Percentiles rank a stretch among this genome's conserved stretches.
Evolutionary conservation across 2,329 filamentous ascomycete genomes (phyloP).

Genomic region (Tolypocladium ophioglossoides): DNA sequence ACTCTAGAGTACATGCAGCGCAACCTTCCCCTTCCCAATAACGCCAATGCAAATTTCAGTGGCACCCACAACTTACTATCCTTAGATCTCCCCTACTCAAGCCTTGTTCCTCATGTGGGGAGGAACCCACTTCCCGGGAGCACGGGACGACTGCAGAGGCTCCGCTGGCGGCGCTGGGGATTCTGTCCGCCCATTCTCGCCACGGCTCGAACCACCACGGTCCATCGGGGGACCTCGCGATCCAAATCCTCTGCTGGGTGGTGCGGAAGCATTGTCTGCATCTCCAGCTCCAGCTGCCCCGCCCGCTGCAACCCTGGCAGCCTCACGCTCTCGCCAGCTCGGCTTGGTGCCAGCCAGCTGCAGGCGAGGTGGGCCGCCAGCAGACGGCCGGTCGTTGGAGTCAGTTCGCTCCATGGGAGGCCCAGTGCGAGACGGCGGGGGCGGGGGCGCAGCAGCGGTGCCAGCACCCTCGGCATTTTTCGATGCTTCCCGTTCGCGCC

Average conservation of each 20-base stretch:
- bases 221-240: conserved; percentile 30
- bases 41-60: conserved; percentile 25
- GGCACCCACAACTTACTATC: conserved; percentile 4
- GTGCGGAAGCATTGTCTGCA: conserved; percentile 33
- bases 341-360: conserved; percentile 50
- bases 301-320: conserved; percentile 29
- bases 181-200: conserved; percentile 27
- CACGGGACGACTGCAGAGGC: conserved; percentile 40
- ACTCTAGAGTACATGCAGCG: conserved; percentile 26
- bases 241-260: conserved; percentile 26
- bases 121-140: conserved; percentile 50
- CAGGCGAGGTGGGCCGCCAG: conserved; percentile 48
- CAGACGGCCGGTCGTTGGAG: conserved; percentile 30
- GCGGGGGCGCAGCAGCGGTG: conserved; percentile 12
- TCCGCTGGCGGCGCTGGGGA: conserved; percentile 35
- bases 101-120: conserved; percentile 27
- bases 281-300: conserved; percentile 20
- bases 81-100: conserved; percentile 6
- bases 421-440: conserved; percentile 16
- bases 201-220: conserved; percentile 31
- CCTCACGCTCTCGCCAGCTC: conserved; percentile 66
- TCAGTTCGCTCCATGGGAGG: conserved; percentile 33
- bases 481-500: conserved; percentile 29
- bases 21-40: conserved; percentile 21
- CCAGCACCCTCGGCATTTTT: conserved; percentile 17